Conservation (phyloP, 257 asterid genomes). For the Agastache rugosa region DNA sequence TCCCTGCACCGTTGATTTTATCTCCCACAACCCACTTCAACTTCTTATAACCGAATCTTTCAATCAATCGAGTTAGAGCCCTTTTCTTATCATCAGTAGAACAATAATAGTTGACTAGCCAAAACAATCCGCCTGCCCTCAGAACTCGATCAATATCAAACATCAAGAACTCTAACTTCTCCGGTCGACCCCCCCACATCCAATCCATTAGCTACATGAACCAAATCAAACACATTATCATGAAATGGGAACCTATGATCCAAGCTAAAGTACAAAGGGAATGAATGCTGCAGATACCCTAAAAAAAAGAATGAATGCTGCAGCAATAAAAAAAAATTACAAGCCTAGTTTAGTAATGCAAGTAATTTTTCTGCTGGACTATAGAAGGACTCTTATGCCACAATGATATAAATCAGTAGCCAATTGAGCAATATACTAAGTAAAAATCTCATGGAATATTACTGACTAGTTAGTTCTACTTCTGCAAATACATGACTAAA, state of each 20-base stretch:
- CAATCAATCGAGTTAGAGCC: conserved; percentile 71
- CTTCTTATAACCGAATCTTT: conserved; percentile 78
- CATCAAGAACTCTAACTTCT: conserved; percentile 87
- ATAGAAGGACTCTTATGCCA: no score
- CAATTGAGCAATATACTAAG: no score
- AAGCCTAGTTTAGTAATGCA: no score
- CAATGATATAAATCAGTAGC: no score
- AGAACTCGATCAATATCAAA: conserved; percentile 82
- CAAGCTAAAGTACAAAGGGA: conserved; percentile 77
- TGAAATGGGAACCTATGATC: conserved; percentile 81
- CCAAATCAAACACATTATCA: conserved; percentile 72
- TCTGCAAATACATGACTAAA: no score
- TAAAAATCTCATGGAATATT: no score
- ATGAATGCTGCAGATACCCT: no score
- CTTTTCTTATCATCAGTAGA: conserved; percentile 66
- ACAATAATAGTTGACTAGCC: conserved; percentile 79
- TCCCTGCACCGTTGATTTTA: conserved; percentile 66
- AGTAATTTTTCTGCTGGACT: no score
- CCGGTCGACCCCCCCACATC: conserved; percentile 66
- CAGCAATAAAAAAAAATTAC: no score
- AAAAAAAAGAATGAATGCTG: no score
- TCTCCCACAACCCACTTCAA: conserved; percentile 94
- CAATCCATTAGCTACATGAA: conserved; percentile 68
- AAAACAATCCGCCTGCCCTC: conserved; percentile 76
- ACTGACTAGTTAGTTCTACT: no score